Base-by-base conservation (phyloP, 257 asterid species). In the Jasminum sambac region DNA sequence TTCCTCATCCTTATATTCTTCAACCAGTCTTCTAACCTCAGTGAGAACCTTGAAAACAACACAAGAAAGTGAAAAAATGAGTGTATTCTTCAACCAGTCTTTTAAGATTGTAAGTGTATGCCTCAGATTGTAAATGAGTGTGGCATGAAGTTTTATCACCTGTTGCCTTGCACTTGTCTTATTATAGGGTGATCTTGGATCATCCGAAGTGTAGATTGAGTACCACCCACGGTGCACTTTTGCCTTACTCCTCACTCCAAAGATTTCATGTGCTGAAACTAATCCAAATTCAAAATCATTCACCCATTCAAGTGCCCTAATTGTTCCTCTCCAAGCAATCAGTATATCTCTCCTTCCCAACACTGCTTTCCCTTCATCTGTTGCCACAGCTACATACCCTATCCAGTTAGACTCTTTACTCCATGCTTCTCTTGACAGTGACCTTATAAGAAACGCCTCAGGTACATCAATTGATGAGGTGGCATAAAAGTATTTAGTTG, bases 331-430 rank as follows among this genome's bases (percentile, higher is more conserved):
- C 98, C 97, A 94, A 25, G 83, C 88, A 8, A 90, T 48, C 77
- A 90, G 50, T 55, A 94, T 85, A 25, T 94, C 98, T 74, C 98
- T 85, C 19, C 98, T 74, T 6, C 97, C 98, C 26, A 94, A 41
- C 6, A 68, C 84, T 2, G 8, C 5, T 38, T 82, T 85, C 66
- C 95, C 97, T 59, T 83, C 95, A 38, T 94, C 96, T 0, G 95
- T 90, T 0, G 97, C 92, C 83, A 90, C 98, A 1, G 91, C 97
- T 36, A 88, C 84, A 50, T 67, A 94, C 43, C 98, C 98, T 0
- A 94, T 90, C 95, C 96, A 94, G 59, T 94, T 94, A 0, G 97
- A 90, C 34, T 90, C 96, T 79, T 74, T 87, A 61, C 87, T 83
- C 98, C 97, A 89, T 0, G 91, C 88, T 73, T 89, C 96, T 16